A percentile compares a stretch with the other conserved stretches of the same genome.
phyloP scores from a whole-genome alignment of 208 protist genomes.

The Phytomonas sp. region DNA sequence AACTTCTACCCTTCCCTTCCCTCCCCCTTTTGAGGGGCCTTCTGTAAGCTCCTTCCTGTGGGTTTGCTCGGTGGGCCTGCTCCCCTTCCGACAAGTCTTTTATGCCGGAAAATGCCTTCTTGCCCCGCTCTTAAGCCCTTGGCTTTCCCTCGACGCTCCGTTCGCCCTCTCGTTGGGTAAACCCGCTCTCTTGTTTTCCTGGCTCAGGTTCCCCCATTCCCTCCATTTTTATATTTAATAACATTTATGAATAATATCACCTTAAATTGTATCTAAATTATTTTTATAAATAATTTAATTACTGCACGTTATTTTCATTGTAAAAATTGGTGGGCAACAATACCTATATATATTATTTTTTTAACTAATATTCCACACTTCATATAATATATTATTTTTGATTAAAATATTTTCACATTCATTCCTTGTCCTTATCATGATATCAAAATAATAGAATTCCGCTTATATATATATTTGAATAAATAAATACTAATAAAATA shows the following conservation, averaged over 20 bases:
- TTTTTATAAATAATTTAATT: constrained; percentile 86
- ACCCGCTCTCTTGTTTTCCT: not conserved
- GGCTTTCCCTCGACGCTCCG: constrained; percentile 4
- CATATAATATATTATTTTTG: constrained; percentile 78
- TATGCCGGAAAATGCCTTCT: not conserved
- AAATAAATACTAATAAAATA: constrained; percentile 46
- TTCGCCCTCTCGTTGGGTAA: constrained; percentile 1
- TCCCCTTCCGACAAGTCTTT: not conserved
- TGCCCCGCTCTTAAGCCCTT: not conserved
- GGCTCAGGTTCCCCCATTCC: not conserved
- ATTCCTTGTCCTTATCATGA: constrained; percentile 64
- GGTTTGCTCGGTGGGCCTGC: not conserved
- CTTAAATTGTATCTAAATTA: constrained; percentile 19
- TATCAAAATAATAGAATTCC: constrained; percentile 45
- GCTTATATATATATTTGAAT: constrained; percentile 38
- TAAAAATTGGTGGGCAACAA: constrained; percentile 83
- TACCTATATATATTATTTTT: constrained; percentile 52
- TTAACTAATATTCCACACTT: constrained; percentile 54
- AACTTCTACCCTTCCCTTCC: not conserved
- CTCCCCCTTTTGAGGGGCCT: not conserved
- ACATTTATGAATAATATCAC: not conserved
- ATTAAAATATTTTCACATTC: constrained; percentile 78
- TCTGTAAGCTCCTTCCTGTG: not conserved
- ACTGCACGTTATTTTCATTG: constrained; percentile 86
- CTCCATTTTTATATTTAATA: not conserved